Percentiles rank a stretch among this genome's conserved stretches.
Conservation (phyloP, 352 stramenopile species). For the Phytophthora niederhauseri region DNA sequence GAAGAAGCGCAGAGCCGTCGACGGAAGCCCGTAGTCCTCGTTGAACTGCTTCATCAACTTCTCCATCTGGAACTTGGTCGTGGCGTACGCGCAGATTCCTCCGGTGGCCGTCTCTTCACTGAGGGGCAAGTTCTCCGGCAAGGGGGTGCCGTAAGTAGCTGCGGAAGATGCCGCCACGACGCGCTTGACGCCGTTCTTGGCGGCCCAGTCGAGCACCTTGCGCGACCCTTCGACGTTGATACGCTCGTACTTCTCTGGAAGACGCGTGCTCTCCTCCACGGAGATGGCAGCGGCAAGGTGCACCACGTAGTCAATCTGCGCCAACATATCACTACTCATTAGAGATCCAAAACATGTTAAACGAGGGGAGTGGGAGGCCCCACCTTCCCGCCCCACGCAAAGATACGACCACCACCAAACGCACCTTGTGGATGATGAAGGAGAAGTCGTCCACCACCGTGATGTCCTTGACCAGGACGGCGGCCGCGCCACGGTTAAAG, state of each 20-base stretch:
- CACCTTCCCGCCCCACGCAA: neutral
- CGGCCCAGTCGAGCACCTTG: conserved; percentile 82
- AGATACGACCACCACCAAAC: neutral
- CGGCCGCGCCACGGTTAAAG: conserved; percentile 74
- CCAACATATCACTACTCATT: conserved; percentile 1
- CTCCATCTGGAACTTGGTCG: conserved; percentile 89
- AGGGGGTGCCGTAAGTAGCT: conserved; percentile 73
- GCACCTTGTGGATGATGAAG: conserved; percentile 81
- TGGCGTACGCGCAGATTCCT: conserved; percentile 83
- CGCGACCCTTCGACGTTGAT: conserved; percentile 86
- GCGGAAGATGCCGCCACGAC: conserved; percentile 82
- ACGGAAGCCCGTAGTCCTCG: conserved; percentile 67
- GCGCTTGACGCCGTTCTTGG: conserved; percentile 76
- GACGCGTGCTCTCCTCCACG: conserved; percentile 82
- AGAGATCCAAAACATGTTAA: conserved; percentile 6
- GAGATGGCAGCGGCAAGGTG: conserved; percentile 86
- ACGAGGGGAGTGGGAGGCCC: neutral
- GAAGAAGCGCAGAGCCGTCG: conserved; percentile 84
- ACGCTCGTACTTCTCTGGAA: conserved; percentile 88
- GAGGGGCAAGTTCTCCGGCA: conserved; percentile 70
- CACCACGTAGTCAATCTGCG: conserved; percentile 81
- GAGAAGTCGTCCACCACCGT: conserved; percentile 80
- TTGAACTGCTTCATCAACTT: conserved; percentile 79
- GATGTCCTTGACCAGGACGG: conserved; percentile 86
- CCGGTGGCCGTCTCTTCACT: conserved; percentile 76